Conservation (phyloP, 176 grass and related monocot species). For the Juncus effusus region DNA sequence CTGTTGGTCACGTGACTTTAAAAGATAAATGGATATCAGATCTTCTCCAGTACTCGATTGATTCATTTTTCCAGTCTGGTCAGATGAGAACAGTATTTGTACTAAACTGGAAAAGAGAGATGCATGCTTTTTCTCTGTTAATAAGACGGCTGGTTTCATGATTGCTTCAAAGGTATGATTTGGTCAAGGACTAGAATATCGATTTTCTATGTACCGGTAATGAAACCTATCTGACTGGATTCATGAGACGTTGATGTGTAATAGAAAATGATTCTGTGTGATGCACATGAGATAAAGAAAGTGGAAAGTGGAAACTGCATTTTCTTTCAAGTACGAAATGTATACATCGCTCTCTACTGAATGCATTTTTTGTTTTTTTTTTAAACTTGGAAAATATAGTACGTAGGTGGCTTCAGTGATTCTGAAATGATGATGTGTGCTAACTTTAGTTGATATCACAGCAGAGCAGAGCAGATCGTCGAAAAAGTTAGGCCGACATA, state of each 20-base stretch:
- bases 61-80: not conserved
- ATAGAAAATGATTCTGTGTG: not conserved
- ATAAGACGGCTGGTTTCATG: not conserved
- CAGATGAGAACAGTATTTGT: not conserved
- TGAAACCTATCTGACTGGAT: not conserved
- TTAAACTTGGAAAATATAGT: too few relatives aligned
- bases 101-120: not conserved
- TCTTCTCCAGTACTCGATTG: not conserved
- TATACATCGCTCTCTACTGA: constrained; percentile 24
- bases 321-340: not conserved
- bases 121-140: not conserved
- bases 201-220: constrained; percentile 5
- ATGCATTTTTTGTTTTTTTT: constrained; percentile 3
- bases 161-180: not conserved
- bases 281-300: not conserved
- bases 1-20: not conserved
- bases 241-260: not conserved
- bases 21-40: not conserved
- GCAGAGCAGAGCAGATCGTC: constrained; percentile 54
- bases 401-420: too few relatives aligned
- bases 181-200: not conserved
- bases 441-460: too few relatives aligned
- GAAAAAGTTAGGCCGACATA: constrained; percentile 56
- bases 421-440: too few relatives aligned
- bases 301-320: not conserved